Evolutionary conservation across 108 stramenopile species (phyloP), one percentile per base, ranked within the genome.

Genomic region (Pelagomonas calceolata): DNA sequence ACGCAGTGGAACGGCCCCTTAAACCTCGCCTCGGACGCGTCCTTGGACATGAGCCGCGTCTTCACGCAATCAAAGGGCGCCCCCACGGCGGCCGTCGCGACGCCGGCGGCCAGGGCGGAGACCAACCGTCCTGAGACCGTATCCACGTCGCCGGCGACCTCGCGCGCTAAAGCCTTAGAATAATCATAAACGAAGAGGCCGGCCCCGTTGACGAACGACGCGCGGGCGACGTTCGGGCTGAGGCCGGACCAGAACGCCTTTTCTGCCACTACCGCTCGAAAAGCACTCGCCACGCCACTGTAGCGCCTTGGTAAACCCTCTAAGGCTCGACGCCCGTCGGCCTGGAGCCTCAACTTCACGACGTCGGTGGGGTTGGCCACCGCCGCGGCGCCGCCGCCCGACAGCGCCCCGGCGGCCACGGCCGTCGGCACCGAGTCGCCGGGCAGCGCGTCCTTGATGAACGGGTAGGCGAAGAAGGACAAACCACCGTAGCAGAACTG

Each of bases 331-430:
- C 39, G 39, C 34, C 74, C 74, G 39, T 69, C 76, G 30, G 71
- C 71, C 36, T 71, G 71, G 43, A 76, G 51, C 33, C 72, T 64
- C 29, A 76, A 36, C 67, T 65, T 33, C 7, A 70, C 66, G 36
- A 72, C 67, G 66, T 76, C 76, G 34, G 31, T 65, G 30, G 76
- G 76, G 21, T 71, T 66, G 0, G 71, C 76, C 4, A 76, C 65
- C 4, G 63, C 60, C 34, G 70, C 70, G 7, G 70, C 70, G 26
- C 71, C 32, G 21, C 60, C 76, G 31, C 76, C 76, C 1, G 76
- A 33, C 5, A 66, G 15, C n/a, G 35, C 29, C 15, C 68, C 74
- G 26, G 68, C 68, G 68, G n/a, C 4, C 3, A 69, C 15, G 26
- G 44, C 30, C 26, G 34, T 34, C 60, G 68, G 31, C 60, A 21